Percentiles rank a stretch among this genome's conserved stretches.
phyloP scores from a whole-genome alignment of 805 yeast genomes.

The Candida argentea region DNA sequence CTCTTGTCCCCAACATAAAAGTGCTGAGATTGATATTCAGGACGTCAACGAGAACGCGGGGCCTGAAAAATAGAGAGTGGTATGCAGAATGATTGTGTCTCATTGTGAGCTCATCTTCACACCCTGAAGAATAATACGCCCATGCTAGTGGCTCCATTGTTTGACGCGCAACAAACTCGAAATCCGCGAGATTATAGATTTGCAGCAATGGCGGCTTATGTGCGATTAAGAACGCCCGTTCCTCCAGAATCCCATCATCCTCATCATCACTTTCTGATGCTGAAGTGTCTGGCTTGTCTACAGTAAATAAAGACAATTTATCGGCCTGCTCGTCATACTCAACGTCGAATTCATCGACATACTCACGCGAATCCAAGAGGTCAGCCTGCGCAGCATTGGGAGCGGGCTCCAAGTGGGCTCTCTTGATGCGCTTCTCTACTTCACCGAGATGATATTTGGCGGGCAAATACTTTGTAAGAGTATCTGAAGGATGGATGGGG shows the following conservation, averaged over 20 bases:
- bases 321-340: constrained; percentile 33
- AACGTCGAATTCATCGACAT: constrained; percentile 29
- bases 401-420: background rate
- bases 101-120: constrained; percentile 86
- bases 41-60: constrained; percentile 75
- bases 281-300: constrained; percentile 6
- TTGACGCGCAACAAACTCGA: constrained; percentile 76
- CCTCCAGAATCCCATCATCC: constrained; percentile 25
- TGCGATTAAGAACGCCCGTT: constrained; percentile 14
- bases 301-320: constrained; percentile 13
- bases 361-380: constrained; percentile 1
- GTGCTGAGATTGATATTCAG: constrained; percentile 60
- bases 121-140: constrained; percentile 87
- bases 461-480: constrained; percentile 58
- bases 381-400: background rate
- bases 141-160: constrained; percentile 72
- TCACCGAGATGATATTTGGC: constrained; percentile 26
- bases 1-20: constrained; percentile 61
- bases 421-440: constrained; percentile 11
- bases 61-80: constrained; percentile 82
- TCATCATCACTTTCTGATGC: constrained; percentile 21
- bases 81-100: constrained; percentile 88
- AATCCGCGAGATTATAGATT: constrained; percentile 72
- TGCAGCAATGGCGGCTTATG: constrained; percentile 60
- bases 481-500: constrained; percentile 88